These are phyloP conservation scores for Xylariaceae sp. DNA, from an alignment of 2,329 filamentous ascomycete genomes.

Conservation along the genomic window DNA sequence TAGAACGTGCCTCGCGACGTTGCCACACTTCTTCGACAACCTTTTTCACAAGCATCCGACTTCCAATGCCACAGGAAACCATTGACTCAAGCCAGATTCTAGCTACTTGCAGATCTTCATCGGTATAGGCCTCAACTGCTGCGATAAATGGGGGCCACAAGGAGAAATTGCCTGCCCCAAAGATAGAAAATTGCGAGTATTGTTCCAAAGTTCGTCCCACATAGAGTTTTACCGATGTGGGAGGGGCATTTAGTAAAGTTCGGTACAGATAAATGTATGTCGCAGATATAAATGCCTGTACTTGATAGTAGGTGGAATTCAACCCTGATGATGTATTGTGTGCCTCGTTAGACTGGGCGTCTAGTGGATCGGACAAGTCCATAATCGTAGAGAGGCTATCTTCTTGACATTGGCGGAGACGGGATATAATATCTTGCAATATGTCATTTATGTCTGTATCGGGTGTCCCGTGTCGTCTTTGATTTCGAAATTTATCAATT, in stretches of 20 bases:
- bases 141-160: constrained; percentile 6
- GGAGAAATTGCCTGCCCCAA: not conserved
- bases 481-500: not conserved
- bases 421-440: not conserved
- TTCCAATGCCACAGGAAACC: not conserved
- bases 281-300: not conserved
- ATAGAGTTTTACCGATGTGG: not conserved
- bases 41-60: not conserved
- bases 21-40: constrained; percentile 4
- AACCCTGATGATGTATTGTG: not conserved
- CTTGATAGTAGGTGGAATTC: not conserved
- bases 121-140: constrained; percentile 1
- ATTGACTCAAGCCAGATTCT: not conserved
- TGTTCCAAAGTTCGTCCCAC: not conserved
- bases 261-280: constrained; percentile 7
- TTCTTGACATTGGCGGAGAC: not conserved
- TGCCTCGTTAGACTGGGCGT: not conserved
- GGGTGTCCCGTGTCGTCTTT: not conserved
- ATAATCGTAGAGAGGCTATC: not conserved
- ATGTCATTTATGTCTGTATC: not conserved
- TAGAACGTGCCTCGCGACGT: not conserved
- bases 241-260: not conserved
- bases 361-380: not conserved
- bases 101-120: not conserved
- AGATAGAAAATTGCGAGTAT: not conserved